Evolutionary conservation across 2,329 filamentous ascomycete species (phyloP).

Genomic region (Podosphaera xanthii): DNA sequence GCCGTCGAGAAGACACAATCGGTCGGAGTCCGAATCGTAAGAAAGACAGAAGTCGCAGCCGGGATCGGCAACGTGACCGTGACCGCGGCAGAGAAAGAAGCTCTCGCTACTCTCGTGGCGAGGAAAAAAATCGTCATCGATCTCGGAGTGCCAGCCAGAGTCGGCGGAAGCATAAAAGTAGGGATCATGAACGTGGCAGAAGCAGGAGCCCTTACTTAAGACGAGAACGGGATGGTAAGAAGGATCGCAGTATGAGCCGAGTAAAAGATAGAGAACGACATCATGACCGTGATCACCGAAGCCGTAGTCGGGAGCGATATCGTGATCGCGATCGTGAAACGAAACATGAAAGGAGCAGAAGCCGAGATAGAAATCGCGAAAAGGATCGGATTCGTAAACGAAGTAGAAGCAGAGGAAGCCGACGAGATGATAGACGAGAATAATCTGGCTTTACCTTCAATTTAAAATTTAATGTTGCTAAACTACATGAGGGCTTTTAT

Average conservation of each 20-base stretch:
- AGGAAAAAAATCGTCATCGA: constrained; percentile 5
- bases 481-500: no score
- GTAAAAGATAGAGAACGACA: constrained; percentile 7
- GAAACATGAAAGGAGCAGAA: constrained; percentile 6
- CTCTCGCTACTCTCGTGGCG: constrained; percentile 5
- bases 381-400: constrained; percentile 3
- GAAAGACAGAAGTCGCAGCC: constrained; percentile 10
- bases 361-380: constrained; percentile 8
- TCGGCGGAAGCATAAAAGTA: constrained; percentile 7
- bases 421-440: constrained; percentile 1
- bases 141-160: constrained; percentile 8
- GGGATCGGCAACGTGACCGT: constrained; percentile 9
- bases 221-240: constrained; percentile 7
- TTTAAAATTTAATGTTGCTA: no score
- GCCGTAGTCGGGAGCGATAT: constrained; percentile 2
- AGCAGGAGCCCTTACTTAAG: constrained; percentile 5
- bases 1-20: constrained; percentile 10
- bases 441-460: background rate
- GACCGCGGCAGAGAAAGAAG: constrained; percentile 9
- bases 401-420: constrained; percentile 1
- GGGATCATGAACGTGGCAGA: constrained; percentile 5
- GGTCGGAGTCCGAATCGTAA: constrained; percentile 7
- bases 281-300: background rate
- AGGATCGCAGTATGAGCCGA: constrained; percentile 8
- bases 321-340: constrained; percentile 6